Percentiles rank a stretch among this genome's conserved stretches.
phyloP scores from a whole-genome alignment of 2,329 filamentous ascomycete species.

The Penicillium sp. region DNA sequence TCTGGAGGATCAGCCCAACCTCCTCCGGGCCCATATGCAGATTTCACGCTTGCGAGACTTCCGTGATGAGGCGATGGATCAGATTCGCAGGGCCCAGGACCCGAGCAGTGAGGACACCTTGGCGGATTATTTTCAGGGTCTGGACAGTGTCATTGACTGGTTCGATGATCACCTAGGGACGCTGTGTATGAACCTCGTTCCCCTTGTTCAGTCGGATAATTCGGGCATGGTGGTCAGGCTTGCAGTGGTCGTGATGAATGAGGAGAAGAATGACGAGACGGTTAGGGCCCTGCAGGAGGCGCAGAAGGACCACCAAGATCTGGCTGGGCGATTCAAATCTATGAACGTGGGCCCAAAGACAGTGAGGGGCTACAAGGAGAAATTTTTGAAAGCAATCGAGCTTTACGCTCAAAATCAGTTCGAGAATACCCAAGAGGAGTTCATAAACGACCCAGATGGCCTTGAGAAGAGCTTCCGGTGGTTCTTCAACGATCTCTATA shows the following conservation, averaged over 20 bases:
- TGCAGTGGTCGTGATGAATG: constrained; percentile 89
- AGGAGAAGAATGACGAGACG: constrained; percentile 94
- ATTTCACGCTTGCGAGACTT: constrained; percentile 92
- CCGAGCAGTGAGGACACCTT: constrained; percentile 77
- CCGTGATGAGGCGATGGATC: constrained; percentile 93
- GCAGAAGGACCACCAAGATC: constrained; percentile 92
- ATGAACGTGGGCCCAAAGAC: constrained; percentile 93
- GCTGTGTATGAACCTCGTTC: constrained; percentile 87
- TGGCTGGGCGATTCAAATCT: constrained; percentile 90
- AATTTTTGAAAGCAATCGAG: constrained; percentile 82
- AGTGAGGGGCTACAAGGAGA: constrained; percentile 93
- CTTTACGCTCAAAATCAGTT: constrained; percentile 76
- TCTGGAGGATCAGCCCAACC: constrained; percentile 86
- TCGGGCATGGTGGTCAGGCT: constrained; percentile 88
- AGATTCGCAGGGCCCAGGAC: constrained; percentile 81
- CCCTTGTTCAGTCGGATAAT: constrained; percentile 83
- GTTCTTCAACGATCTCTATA: constrained; percentile 98
- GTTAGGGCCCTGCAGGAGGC: constrained; percentile 92
- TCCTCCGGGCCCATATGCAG: constrained; percentile 88
- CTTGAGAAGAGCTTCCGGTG: constrained; percentile 89
- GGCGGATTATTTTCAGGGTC: constrained; percentile 83
- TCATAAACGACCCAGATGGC: constrained; percentile 79
- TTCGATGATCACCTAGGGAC: constrained; percentile 94
- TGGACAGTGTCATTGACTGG: constrained; percentile 88
- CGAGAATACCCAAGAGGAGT: constrained; percentile 71